Conservation (phyloP, 345 rosid genomes). For the Lenwebbia sp. region DNA sequence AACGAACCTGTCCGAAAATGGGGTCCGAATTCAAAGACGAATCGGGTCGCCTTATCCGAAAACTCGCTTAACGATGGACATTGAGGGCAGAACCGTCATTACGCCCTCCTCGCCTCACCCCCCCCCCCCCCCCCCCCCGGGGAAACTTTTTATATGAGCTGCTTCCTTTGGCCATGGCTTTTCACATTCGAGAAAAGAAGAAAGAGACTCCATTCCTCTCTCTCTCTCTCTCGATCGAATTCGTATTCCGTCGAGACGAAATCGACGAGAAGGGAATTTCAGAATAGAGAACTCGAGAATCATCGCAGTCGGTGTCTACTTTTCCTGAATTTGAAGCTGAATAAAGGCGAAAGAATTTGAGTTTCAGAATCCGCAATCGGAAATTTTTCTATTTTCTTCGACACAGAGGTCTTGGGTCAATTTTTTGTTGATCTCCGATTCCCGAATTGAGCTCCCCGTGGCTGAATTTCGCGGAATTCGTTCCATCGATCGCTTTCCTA, state of each 20-base stretch:
- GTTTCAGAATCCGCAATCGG: background rate
- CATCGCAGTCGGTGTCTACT: background rate
- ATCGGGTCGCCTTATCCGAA: background rate
- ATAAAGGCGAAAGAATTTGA: background rate
- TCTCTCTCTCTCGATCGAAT: background rate
- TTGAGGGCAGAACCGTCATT: background rate
- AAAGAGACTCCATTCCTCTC: background rate
- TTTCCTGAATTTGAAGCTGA: background rate
- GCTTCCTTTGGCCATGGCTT: background rate
- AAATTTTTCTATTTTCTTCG: background rate
- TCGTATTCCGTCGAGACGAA: background rate
- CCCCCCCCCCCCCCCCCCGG: too few relatives aligned
- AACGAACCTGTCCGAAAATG: background rate
- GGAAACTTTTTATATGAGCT: background rate
- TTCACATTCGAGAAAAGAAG: background rate
- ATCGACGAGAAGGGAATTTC: background rate
- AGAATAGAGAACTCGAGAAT: background rate
- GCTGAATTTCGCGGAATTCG: background rate
- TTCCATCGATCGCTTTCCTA: background rate
- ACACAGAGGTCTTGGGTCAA: background rate
- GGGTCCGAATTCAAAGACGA: background rate
- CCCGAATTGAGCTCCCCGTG: background rate
- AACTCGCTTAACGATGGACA: too few relatives aligned
- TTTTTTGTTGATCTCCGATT: background rate
- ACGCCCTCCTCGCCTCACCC: too few relatives aligned